Base-by-base conservation (phyloP, 2,329 filamentous ascomycete genomes). In the Aureobasidium subglaciale region DNA sequence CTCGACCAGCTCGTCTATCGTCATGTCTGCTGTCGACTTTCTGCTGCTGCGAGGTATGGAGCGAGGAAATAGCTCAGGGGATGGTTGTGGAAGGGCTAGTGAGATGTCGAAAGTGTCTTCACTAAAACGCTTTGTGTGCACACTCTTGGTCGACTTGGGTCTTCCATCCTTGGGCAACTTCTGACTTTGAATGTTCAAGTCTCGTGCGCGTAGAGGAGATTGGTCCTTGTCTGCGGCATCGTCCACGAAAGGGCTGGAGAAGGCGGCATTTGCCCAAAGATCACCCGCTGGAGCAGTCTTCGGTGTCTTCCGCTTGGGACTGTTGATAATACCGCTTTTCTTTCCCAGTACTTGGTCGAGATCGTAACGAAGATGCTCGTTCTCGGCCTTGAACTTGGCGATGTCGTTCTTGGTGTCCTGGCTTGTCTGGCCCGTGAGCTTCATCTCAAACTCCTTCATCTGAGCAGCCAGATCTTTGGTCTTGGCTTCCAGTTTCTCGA, bases 401-500 rank as follows among this genome's bases (percentile, higher is more conserved):
- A 40, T 40, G 10, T 57, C 55, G 4, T 38, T 13, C 18, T 52
- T 27, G 8, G 43, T 22, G 9, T 45, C 38, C 16, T 57, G 29
- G 9, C 43, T 37, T 24, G 22, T 49, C 25, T 29, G 43, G 40
- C 53, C 48, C 18, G 53, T 45, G 13, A 66, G 46, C 57, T 64
- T 54, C 27, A 60, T 68, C 43, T 74, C 68, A 16, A 70, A 67
- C 11, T 73, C 72, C 55, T 71, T 72, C 61, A 86, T 78, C 58
- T 84, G 78, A 5, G 77, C 74, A 53, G 83, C 79, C 58, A 88
- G 73, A 55, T 85, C 78, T 2, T 78, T 74, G 52, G 85, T 77
- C 63, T 76, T 78, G 58, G 76, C 74, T 66, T 90, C 86, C 73
- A 89, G 83, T 54, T 76, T 71, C 27, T 77, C 72, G 24, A 86